These are phyloP conservation scores for Phylloporus arenicola DNA, from an alignment of 768 basidiomycete genomes.

Conservation along the genomic window DNA sequence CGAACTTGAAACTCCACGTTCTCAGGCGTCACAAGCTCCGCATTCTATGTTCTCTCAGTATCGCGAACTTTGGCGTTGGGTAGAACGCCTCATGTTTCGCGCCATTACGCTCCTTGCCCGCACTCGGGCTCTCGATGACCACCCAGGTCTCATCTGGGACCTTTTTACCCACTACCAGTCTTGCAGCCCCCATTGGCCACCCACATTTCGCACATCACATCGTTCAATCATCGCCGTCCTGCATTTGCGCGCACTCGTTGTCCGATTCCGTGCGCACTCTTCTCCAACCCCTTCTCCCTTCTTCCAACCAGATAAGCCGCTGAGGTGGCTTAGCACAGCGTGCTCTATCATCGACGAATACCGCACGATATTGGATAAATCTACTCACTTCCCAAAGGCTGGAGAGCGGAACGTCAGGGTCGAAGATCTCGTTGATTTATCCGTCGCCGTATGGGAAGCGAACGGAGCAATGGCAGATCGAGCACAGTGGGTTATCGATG, in stretches of 20 bases:
- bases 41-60: conserved; percentile 56
- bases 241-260: conserved; percentile 66
- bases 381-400: conserved; percentile 75
- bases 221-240: conserved; percentile 65
- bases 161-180: conserved; percentile 57
- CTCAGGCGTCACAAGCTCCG: conserved; percentile 21
- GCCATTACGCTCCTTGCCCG: conserved; percentile 61
- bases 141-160: conserved; percentile 47
- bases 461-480: conserved; percentile 57
- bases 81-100: conserved; percentile 78
- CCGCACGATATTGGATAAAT: conserved; percentile 57
- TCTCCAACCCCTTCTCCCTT: conserved; percentile 12
- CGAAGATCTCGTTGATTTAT: conserved; percentile 77
- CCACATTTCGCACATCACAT: conserved; percentile 71
- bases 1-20: conserved; percentile 41
- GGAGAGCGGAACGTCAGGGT: conserved; percentile 75
- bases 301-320: conserved; percentile 29
- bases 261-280: conserved; percentile 37
- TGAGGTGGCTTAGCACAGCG: conserved; percentile 60
- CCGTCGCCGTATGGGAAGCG: conserved; percentile 77
- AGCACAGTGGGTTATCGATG: conserved; percentile 78
- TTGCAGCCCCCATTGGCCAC: conserved; percentile 69
- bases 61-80: conserved; percentile 85
- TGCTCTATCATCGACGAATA: conserved; percentile 68
- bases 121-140: conserved; percentile 33